phyloP scores from a whole-genome alignment of 2,329 filamentous ascomycete genomes.

The Chalara sp. region DNA sequence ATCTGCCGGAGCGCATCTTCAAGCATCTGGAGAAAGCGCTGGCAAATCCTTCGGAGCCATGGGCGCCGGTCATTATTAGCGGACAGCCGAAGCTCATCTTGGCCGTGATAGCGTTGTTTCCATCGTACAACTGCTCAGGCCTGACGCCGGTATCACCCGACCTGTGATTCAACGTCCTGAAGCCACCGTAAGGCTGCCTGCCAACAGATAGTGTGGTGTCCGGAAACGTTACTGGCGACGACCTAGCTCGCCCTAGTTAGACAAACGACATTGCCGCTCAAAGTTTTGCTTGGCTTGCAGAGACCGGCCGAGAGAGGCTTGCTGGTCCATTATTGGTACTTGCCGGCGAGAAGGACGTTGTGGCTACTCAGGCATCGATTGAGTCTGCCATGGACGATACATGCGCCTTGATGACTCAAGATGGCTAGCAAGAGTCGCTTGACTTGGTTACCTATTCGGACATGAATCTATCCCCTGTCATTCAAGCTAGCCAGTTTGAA shows the following conservation, averaged over 20 bases:
- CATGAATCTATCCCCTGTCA: slow-evolving; percentile 4
- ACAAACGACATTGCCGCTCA: slow-evolving; percentile 1
- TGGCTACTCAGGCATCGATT: background rate
- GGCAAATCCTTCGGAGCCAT: background rate
- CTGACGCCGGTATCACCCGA: slow-evolving; percentile 3
- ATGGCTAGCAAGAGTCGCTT: background rate
- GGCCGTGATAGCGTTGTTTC: background rate
- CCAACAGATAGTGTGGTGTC: background rate
- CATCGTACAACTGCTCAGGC: slow-evolving; percentile 3
- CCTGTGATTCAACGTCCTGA: slow-evolving; percentile 1
- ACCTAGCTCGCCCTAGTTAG: slow-evolving; percentile 4
- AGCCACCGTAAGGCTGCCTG: background rate
- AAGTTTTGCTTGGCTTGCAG: background rate
- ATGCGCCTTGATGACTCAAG: background rate
- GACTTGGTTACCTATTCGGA: slow-evolving; percentile 5
- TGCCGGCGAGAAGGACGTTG: slow-evolving; percentile 6
- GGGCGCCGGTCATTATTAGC: background rate
- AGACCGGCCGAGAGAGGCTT: slow-evolving; percentile 6
- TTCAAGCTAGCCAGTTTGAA: slow-evolving; percentile 2
- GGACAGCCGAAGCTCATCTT: slow-evolving; percentile 2
- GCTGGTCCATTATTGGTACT: slow-evolving; percentile 7
- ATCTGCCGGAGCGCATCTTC: background rate
- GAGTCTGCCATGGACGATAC: background rate
- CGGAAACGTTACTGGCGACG: background rate
- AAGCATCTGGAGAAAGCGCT: slow-evolving; percentile 2